Base-by-base conservation (phyloP, 345 rosid genomes). In the Eutrema japonicum region DNA sequence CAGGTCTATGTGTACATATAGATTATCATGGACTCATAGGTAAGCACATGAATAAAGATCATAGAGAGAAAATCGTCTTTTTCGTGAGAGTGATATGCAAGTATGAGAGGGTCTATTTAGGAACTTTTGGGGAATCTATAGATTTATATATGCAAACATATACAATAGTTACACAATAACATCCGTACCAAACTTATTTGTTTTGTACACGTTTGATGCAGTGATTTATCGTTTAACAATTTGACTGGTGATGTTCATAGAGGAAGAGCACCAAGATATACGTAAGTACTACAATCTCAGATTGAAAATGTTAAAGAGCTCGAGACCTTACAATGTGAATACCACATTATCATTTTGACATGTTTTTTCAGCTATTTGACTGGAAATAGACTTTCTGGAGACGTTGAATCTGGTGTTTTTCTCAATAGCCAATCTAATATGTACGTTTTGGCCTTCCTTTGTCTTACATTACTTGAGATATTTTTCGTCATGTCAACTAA, bases 331-430 rank as follows among this genome's bases (percentile, higher is more conserved):
- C 2, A 50, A 29, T 11, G 35, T 4, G 7, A 26, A 30, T 7
- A 11, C 41, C 2, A 59, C 13, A 11, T 3, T 27, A 50, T 71
- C 13, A 37, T 12, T n/a, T 32, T 6, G 10, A 42, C 14, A 58
- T 74, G 32, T 41, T 58, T 12, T 76, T 68, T 27, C 53, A 76
- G 75, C 58, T 76, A 63, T 70, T 38, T 76, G 71, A 63, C 50
- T 63, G 52, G 75, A 10, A 76, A 76, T 29, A 45, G 12, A 59
- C 75, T 76, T 4, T 51, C 79, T 0, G 79, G 79, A 29, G 0
- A 53, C 16, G n/a, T 53, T 13, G 27, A 5, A 37, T 37, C 66
- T 62, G 14, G 52, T 35, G 26, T 0, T 6, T 16, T 54, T 1
- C 4, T 46, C 49, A 38, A 46, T 18, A 26, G 2, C 7, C 0